These are phyloP conservation scores for Cyberlindnera saturnus DNA, from an alignment of 805 yeast genomes.

Conservation along the genomic window DNA sequence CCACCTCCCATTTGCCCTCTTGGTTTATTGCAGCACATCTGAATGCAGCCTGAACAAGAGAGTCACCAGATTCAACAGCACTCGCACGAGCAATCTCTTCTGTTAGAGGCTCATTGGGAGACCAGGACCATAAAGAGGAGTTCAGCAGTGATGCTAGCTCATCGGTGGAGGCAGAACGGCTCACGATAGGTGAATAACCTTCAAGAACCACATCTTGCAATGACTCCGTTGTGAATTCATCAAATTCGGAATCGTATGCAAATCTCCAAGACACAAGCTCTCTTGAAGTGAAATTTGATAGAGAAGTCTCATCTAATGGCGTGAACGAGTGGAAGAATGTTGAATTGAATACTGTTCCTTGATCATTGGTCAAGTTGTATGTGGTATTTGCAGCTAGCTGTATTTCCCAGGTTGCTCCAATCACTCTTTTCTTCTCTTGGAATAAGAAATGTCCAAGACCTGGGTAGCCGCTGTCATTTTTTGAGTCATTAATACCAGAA, in stretches of 20 bases:
- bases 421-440: conserved; percentile 27
- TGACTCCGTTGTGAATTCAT: conserved; percentile 35
- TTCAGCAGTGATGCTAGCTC: conserved; percentile 28
- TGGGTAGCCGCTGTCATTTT: conserved; percentile 28
- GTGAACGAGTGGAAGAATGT: conserved; percentile 18
- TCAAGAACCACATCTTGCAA: conserved; percentile 37
- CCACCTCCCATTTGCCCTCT: conserved; percentile 53
- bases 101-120: conserved; percentile 42
- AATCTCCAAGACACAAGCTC: conserved; percentile 30
- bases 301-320: background rate
- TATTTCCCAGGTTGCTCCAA: conserved; percentile 30
- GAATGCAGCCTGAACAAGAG: conserved; percentile 26
- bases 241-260: conserved; percentile 35
- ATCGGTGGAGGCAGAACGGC: conserved; percentile 28
- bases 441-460: conserved; percentile 30
- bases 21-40: conserved; percentile 38
- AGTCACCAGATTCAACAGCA: conserved; percentile 9
- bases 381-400: conserved; percentile 24
- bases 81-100: conserved; percentile 16
- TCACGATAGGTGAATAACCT: conserved; percentile 65
- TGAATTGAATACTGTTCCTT: conserved; percentile 17
- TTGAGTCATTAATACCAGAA: conserved; percentile 12
- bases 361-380: conserved; percentile 23
- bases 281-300: background rate
- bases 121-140: conserved; percentile 71